Evolutionary conservation across 2,329 filamentous ascomycete species (phyloP).

Genomic region (Paraphoma chrysanthemicola): DNA sequence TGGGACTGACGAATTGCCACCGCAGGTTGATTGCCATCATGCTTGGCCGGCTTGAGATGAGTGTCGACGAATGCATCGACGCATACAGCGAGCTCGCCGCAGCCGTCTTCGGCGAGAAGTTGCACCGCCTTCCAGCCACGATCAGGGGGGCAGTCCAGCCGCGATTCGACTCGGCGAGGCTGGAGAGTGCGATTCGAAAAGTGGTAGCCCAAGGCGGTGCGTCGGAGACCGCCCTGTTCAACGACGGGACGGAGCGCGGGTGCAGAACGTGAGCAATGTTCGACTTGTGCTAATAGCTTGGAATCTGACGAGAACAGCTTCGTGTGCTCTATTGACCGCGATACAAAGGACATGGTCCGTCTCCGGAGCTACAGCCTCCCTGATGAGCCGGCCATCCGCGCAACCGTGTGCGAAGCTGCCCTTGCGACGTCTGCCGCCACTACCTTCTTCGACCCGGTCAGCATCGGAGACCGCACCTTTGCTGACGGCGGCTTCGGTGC

Average conservation of each 20-base stretch:
- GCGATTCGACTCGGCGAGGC: slow-evolving; percentile 11
- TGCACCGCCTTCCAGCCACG: neutral
- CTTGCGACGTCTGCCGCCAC: neutral
- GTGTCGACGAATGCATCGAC: slow-evolving; percentile 17
- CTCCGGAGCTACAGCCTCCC: neutral
- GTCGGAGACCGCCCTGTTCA: neutral
- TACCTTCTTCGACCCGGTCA: no score
- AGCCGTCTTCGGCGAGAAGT: slow-evolving; percentile 8
- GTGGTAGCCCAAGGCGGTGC: neutral
- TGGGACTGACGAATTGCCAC: no score
- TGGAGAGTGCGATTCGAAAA: slow-evolving; percentile 1
- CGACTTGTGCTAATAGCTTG: no score
- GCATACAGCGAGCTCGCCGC: slow-evolving; percentile 10
- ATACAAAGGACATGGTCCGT: neutral
- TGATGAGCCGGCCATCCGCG: neutral
- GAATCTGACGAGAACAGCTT: no score
- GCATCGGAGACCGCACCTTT: no score
- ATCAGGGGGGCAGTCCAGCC: no score
- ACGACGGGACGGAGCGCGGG: neutral
- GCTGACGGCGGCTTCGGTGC: no score
- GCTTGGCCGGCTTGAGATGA: slow-evolving; percentile 25
- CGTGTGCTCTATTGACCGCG: neutral
- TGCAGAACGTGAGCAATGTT: slow-evolving; percentile 5
- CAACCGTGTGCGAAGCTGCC: neutral
- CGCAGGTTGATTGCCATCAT: slow-evolving; percentile 25